Conservation (phyloP, 176 grass and related monocot species). For the Oryza brachyantha region DNA sequence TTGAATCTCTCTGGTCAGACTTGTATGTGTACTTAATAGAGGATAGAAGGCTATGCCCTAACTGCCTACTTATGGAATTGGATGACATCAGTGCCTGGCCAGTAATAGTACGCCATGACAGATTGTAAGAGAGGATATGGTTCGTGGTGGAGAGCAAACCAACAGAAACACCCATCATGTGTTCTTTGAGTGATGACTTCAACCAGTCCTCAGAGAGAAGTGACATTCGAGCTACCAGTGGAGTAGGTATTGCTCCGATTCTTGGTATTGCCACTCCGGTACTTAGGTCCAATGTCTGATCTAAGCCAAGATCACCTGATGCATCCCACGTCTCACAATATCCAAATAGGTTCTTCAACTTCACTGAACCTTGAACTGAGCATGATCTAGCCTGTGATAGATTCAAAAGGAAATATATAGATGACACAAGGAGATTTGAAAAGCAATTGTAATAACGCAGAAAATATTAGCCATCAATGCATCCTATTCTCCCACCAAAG, state of each 20-base stretch:
- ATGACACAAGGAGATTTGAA: neutral
- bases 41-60: conserved; percentile 78
- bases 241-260: conserved; percentile 69
- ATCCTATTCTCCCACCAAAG: conserved; percentile 6
- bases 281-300: conserved; percentile 65
- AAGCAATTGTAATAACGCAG: neutral
- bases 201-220: conserved; percentile 78
- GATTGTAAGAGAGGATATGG: conserved; percentile 74
- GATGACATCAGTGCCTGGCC: conserved; percentile 51
- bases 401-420: conserved; percentile 1
- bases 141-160: conserved; percentile 71
- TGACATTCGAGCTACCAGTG: conserved; percentile 52
- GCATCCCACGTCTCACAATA: conserved; percentile 82
- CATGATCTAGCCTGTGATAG: conserved; percentile 63
- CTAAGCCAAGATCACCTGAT: conserved; percentile 60
- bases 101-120: conserved; percentile 70
- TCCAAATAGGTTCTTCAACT: conserved; percentile 90
- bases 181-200: conserved; percentile 78
- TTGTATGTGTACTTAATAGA: conserved; percentile 81
- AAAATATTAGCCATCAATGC: neutral
- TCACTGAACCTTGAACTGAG: conserved; percentile 73
- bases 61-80: conserved; percentile 57
- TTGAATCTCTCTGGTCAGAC: conserved; percentile 77
- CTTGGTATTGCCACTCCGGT: conserved; percentile 61
- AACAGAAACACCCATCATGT: conserved; percentile 64